A percentile compares a stretch with the other conserved stretches of the same genome.
Evolutionary conservation across 2,329 filamentous ascomycete genomes (phyloP).

Genomic region (Ambrosiella beaveri): DNA sequence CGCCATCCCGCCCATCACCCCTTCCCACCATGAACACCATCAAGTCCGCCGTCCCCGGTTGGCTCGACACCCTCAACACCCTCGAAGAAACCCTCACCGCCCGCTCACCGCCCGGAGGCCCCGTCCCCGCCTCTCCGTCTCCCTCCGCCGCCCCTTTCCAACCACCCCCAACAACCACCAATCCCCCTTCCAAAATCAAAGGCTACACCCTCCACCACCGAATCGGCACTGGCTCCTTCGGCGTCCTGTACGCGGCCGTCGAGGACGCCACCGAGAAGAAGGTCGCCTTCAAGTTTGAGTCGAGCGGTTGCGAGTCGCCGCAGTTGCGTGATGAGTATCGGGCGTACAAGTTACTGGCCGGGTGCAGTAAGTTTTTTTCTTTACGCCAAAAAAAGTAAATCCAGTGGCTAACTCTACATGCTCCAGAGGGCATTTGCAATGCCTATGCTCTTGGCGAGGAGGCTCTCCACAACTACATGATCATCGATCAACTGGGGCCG

Average conservation of each 20-base stretch:
- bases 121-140: background rate
- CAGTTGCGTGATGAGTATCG: slow-evolving; percentile 11
- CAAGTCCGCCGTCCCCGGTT: too few species aligned
- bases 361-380: slow-evolving; percentile 7
- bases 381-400: background rate
- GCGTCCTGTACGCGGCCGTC: slow-evolving; percentile 9
- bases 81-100: background rate
- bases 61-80: too few species aligned
- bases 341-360: slow-evolving; percentile 6
- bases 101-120: background rate
- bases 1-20: too few species aligned
- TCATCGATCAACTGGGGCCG: slow-evolving; percentile 9
- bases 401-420: background rate
- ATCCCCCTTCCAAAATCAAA: background rate
- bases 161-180: background rate
- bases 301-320: slow-evolving; percentile 6
- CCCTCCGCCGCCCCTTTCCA: background rate
- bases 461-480: slow-evolving; percentile 9
- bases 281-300: slow-evolving; percentile 11
- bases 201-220: slow-evolving; percentile 2
- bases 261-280: background rate
- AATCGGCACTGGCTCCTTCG: slow-evolving; percentile 11
- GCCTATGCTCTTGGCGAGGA: slow-evolving; percentile 8
- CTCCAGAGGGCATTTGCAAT: slow-evolving; percentile 6
- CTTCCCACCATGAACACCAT: too few species aligned